Evolutionary conservation across 148 eudicot genomes (phyloP).

Genomic region (Polygonum maritimum): DNA sequence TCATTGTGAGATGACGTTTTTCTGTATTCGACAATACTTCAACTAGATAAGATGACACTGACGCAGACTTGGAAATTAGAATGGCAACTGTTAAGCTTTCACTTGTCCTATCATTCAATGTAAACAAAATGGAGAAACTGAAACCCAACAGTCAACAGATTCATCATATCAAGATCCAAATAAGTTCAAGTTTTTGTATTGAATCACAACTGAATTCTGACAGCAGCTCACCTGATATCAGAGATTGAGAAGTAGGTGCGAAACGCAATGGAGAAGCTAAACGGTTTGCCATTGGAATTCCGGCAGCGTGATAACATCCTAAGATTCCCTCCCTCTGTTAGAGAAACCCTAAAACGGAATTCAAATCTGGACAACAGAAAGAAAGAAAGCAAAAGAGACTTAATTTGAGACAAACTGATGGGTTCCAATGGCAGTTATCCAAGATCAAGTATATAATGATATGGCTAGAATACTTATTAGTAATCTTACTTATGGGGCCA

Average conservation of each 20-base stretch:
- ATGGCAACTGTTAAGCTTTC: not conserved
- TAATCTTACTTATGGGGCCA: slow-evolving; percentile 56
- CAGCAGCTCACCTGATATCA: slow-evolving; percentile 66
- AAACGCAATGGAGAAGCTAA: slow-evolving; percentile 73
- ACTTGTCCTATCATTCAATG: not conserved
- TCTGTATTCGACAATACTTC: not conserved
- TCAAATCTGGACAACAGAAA: slow-evolving; percentile 49
- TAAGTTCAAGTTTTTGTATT: not conserved
- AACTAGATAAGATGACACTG: not conserved
- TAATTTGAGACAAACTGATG: not conserved
- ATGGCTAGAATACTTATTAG: not conserved
- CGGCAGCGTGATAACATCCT: slow-evolving; percentile 59
- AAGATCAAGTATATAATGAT: not conserved
- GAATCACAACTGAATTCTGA: not conserved
- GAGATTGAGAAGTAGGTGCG: slow-evolving; percentile 82
- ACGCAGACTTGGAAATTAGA: not conserved
- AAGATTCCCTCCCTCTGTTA: slow-evolving; percentile 58
- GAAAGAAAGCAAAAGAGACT: not conserved
- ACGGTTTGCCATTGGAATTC: slow-evolving; percentile 69
- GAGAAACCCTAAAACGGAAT: slow-evolving; percentile 60
- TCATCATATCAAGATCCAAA: not conserved
- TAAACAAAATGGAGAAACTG: not conserved
- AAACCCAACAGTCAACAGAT: not conserved
- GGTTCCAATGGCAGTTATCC: not conserved
- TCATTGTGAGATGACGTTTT: not conserved